Base-by-base conservation (phyloP, 371 early-diverging fungal species). In the Mortierella sp. region DNA sequence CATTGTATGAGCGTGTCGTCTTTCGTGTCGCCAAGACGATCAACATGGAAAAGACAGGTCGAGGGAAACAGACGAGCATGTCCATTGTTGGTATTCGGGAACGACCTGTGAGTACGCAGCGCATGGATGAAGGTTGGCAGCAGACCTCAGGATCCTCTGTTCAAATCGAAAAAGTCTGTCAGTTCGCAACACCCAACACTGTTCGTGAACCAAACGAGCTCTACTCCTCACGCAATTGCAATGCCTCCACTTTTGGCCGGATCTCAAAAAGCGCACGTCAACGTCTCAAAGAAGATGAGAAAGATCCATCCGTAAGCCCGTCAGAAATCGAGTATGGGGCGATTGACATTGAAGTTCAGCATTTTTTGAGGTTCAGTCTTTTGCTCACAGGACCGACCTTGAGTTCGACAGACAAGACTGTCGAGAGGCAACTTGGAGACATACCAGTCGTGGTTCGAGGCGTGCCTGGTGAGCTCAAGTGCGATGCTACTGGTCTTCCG, bases 341-440 rank as follows among this genome's bases (percentile, higher is more conserved):
- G 5, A 61, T 63, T n/a, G 60, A 63, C 8, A 70, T 70, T 26
- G 70, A 70, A 48, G 59, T 70, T 19, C 69, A 69, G 34, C 70
- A 70, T 30, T 70, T 59, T 43, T 34, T 70, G n/a, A 45, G 64
- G 47, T 70, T 34, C 39, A 42, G 50, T 7, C 12, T 69, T 27
- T 10, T 19, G 18, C 18, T 68, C 28, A 31, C 27, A 21, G 67
- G 55, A 19, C 14, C 21, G 31, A 18, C 26, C 8, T 21, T 23
- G 3, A n/a, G 23, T 10, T 4, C 49, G 5, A 21, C 13, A n/a
- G 38, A 49, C 8, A 31, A 31, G 28, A 19, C 53, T 2, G 52
- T 42, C 16, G 59, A 63, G 26, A 38, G 59, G n/a, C 24, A 38
- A 18, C 19, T 70, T n/a, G 64, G 70, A 0, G 60, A 70, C 51